Percentiles rank a stretch among this genome's conserved stretches.
These are phyloP conservation scores for Cadophora malorum DNA, from an alignment of 2,329 filamentous ascomycete genomes.

Conservation along the genomic window DNA sequence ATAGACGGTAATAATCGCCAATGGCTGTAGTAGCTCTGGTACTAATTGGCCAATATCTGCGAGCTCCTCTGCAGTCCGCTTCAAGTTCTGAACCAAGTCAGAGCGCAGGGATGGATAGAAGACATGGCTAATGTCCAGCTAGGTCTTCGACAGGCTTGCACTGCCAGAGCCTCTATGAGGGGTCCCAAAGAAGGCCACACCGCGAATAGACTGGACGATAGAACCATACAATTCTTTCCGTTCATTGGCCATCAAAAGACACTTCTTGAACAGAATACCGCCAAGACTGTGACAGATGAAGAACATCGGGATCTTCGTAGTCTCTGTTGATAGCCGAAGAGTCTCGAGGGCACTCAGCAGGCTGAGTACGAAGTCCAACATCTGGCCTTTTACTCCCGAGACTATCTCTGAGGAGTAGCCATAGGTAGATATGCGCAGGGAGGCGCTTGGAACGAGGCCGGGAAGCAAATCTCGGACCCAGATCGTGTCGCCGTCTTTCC, in stretches of 20 bases:
- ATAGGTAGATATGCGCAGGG: background rate
- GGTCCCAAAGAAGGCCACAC: background rate
- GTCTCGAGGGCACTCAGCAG: background rate
- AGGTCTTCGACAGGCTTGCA: background rate
- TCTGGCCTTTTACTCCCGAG: background rate
- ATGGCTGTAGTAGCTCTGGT: background rate
- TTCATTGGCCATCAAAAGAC: background rate
- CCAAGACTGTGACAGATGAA: conserved; percentile 8
- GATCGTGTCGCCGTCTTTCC: background rate
- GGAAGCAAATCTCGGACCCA: conserved; percentile 7
- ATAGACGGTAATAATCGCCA: background rate
- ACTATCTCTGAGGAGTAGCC: background rate
- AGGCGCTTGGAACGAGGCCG: background rate
- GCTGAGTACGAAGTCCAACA: background rate
- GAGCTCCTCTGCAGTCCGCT: background rate
- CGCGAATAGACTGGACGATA: background rate
- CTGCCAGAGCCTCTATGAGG: background rate
- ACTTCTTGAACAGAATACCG: background rate
- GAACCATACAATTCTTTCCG: background rate
- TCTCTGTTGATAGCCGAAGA: background rate
- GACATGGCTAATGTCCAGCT: background rate
- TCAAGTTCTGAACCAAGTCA: background rate
- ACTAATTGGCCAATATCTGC: background rate
- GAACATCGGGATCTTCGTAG: background rate
- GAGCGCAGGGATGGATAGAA: background rate